phyloP scores from a whole-genome alignment of 352 stramenopile species.

The Phytopythium chamaehyphon region DNA sequence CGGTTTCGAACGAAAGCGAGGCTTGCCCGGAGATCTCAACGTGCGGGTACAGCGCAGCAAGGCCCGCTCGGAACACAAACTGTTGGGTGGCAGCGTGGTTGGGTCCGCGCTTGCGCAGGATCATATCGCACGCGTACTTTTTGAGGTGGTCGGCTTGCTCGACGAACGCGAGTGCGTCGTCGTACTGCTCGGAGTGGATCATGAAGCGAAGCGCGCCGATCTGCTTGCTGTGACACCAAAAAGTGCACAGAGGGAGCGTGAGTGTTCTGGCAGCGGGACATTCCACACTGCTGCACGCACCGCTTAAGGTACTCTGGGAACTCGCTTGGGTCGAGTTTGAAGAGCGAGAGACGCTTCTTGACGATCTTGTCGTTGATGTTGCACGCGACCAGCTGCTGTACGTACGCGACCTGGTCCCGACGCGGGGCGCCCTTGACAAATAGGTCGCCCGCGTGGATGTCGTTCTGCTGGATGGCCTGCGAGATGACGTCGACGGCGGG shows the following conservation, averaged over 20 bases:
- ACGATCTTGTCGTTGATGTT: constrained; percentile 59
- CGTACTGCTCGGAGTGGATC: constrained; percentile 53
- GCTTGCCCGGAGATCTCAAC: constrained; percentile 33
- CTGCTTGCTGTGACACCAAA: constrained; percentile 23
- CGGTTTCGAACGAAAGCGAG: constrained; percentile 9
- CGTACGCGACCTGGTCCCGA: constrained; percentile 34
- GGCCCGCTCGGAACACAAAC: constrained; percentile 44
- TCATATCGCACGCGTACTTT: constrained; percentile 51
- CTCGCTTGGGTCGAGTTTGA: constrained; percentile 42
- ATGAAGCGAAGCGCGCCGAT: constrained; percentile 53
- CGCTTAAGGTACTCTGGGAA: constrained; percentile 59
- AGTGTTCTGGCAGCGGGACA: neutral
- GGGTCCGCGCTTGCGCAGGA: constrained; percentile 39
- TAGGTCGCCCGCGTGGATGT: constrained; percentile 49
- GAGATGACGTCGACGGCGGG: constrained; percentile 31
- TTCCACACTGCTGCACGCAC: constrained; percentile 14
- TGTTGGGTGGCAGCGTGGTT: constrained; percentile 39
- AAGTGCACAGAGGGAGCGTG: neutral
- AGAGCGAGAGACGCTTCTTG: constrained; percentile 60
- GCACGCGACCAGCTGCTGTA: constrained; percentile 47
- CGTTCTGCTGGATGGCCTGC: constrained; percentile 42
- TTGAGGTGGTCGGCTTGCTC: constrained; percentile 17
- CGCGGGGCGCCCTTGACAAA: constrained; percentile 34
- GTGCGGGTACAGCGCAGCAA: constrained; percentile 35
- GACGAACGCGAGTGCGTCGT: constrained; percentile 47